A percentile compares a stretch with the other conserved stretches of the same genome.
Evolutionary conservation across 1,284 basidiomycete species (phyloP).

Genomic region (Ceratobasidium sp.): DNA sequence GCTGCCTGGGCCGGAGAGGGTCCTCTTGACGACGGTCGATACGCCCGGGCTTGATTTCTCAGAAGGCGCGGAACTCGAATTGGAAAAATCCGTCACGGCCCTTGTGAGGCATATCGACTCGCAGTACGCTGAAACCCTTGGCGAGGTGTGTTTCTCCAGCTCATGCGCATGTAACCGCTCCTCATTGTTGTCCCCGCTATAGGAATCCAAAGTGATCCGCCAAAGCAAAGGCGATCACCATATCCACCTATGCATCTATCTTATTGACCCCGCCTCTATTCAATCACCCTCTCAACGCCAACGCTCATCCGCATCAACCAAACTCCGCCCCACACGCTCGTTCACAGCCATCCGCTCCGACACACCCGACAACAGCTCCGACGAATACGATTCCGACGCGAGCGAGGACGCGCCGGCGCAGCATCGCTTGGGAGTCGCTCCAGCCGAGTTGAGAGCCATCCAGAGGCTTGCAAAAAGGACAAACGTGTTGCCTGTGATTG

Average conservation of each 20-base stretch:
- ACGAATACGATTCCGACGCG: constrained; percentile 47
- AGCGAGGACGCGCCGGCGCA: constrained; percentile 51
- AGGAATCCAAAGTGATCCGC: constrained; percentile 86
- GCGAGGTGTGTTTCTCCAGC: constrained; percentile 66
- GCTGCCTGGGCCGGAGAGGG: constrained; percentile 72
- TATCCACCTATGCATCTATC: constrained; percentile 84
- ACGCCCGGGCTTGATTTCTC: constrained; percentile 82
- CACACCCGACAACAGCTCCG: constrained; percentile 58
- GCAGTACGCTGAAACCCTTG: constrained; percentile 83
- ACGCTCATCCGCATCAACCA: neutral
- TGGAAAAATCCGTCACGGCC: constrained; percentile 76
- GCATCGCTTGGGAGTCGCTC: constrained; percentile 57
- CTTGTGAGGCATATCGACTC: constrained; percentile 79
- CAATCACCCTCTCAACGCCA: constrained; percentile 59
- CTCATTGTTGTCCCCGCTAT: constrained; percentile 25
- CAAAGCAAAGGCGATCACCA: constrained; percentile 86
- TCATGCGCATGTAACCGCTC: neutral
- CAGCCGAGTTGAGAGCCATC: constrained; percentile 79
- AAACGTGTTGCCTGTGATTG: constrained; percentile 81
- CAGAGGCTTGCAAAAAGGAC: constrained; percentile 72
- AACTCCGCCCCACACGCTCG: constrained; percentile 52
- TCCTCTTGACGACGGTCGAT: constrained; percentile 79
- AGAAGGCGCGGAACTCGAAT: constrained; percentile 73
- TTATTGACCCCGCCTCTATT: constrained; percentile 80
- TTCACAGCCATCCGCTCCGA: constrained; percentile 56